A percentile compares a stretch with the other conserved stretches of the same genome.
Evolutionary conservation across 345 rosid species (phyloP).

Genomic region (Euphorbia pulcherrima): DNA sequence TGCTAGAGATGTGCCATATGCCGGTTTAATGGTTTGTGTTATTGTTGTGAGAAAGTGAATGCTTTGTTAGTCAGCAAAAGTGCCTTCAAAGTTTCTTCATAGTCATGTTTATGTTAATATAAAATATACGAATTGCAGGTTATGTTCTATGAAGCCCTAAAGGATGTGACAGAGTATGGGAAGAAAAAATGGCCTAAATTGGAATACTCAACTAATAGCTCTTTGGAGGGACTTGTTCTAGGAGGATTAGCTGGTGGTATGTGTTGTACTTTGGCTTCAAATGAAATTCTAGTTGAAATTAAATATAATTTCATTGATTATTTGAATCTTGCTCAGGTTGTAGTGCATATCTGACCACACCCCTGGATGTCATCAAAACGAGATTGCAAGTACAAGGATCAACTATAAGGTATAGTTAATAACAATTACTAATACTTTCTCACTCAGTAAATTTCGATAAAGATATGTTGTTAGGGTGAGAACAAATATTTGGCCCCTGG

Average conservation of each 20-base stretch:
- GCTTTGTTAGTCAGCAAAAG: neutral
- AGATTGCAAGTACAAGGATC: constrained; percentile 93
- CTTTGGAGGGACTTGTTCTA: constrained; percentile 71
- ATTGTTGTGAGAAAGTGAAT: neutral
- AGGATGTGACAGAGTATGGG: constrained; percentile 55
- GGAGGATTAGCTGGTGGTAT: constrained; percentile 98
- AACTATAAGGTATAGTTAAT: constrained; percentile 55
- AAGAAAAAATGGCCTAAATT: constrained; percentile 53
- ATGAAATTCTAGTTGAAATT: neutral
- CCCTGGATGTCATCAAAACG: constrained; percentile 86
- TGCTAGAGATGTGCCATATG: constrained; percentile 94
- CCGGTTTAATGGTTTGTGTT: constrained; percentile 81
- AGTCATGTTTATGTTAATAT: neutral
- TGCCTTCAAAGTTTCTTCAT: neutral
- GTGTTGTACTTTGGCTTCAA: constrained; percentile 25
- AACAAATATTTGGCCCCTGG: neutral
- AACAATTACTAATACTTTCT: neutral
- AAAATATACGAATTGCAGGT: constrained; percentile 45
- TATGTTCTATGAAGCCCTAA: constrained; percentile 74
- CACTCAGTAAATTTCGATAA: neutral
- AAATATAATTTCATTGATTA: neutral
- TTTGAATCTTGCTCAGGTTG: constrained; percentile 47
- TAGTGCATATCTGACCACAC: constrained; percentile 86
- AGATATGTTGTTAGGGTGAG: neutral
- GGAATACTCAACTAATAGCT: constrained; percentile 38